Conservation (phyloP, 78 protist species). For the Planoprotostelium fungivorum region DNA sequence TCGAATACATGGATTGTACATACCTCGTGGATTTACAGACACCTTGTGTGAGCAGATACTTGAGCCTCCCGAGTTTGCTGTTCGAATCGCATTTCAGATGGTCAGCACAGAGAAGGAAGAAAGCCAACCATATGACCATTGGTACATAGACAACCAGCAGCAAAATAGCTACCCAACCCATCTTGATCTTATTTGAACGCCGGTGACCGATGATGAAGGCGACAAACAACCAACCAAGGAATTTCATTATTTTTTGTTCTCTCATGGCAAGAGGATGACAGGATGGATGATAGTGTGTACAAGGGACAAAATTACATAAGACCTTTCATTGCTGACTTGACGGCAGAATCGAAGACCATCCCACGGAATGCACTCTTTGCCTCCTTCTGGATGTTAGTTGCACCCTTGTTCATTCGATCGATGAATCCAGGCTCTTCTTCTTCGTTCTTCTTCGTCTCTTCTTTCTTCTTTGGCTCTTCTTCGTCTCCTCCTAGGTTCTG, state of each 20-base stretch:
- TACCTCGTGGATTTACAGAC: not conserved
- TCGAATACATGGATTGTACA: not conserved
- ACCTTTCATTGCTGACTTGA: too few relatives aligned
- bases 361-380: not conserved
- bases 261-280: too few relatives aligned
- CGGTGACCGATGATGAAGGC: too few relatives aligned
- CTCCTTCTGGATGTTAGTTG: not conserved
- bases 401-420: not conserved
- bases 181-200: too few relatives aligned
- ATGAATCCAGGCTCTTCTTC: not conserved
- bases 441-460: not conserved
- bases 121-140: not conserved
- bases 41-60: not conserved
- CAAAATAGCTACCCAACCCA: not conserved
- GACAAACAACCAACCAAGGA: too few relatives aligned
- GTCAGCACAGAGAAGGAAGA: not conserved
- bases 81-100: not conserved
- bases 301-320: too few relatives aligned
- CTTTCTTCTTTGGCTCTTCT: not conserved
- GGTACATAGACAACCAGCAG: not conserved
- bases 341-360: not conserved
- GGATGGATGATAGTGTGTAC: too few relatives aligned
- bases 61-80: not conserved
- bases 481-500: not conserved
- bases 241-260: too few relatives aligned